Conservation (phyloP, 805 yeast species). For the Spathaspora arborariae region DNA sequence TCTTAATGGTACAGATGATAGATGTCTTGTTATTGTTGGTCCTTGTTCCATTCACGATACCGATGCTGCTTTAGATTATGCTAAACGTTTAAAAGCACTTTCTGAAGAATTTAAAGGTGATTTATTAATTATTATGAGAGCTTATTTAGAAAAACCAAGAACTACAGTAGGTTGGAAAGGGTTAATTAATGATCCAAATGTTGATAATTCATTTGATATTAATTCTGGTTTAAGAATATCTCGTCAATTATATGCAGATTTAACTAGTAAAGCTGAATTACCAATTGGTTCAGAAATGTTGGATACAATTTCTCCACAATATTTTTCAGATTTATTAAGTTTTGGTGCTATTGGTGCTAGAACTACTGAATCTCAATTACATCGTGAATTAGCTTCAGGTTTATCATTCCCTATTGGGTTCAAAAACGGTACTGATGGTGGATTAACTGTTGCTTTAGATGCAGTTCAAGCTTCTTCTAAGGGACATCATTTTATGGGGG, state of each 20-base stretch:
- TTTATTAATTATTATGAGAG: slow-evolving; percentile 88
- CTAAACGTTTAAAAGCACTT: slow-evolving; percentile 59
- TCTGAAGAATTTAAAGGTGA: slow-evolving; percentile 72
- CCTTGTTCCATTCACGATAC: slow-evolving; percentile 97
- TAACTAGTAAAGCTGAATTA: slow-evolving; percentile 65
- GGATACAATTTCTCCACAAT: slow-evolving; percentile 97
- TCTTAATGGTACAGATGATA: slow-evolving; percentile 73
- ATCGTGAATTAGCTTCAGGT: slow-evolving; percentile 96
- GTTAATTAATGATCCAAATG: slow-evolving; percentile 92
- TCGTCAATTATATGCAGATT: slow-evolving; percentile 77
- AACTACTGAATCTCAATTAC: slow-evolving; percentile 97
- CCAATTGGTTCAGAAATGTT: slow-evolving; percentile 98
- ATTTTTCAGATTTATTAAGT: slow-evolving; percentile 81
- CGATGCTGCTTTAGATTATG: slow-evolving; percentile 85
- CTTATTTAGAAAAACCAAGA: slow-evolving; percentile 96
- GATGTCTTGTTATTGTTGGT: slow-evolving; percentile 84
- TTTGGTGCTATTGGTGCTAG: slow-evolving; percentile 99
- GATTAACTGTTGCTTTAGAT: slow-evolving; percentile 87
- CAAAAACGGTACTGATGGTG: slow-evolving; percentile 98
- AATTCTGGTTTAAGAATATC: slow-evolving; percentile 90
- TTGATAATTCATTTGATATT: slow-evolving; percentile 87
- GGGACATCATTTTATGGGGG: slow-evolving; percentile 95
- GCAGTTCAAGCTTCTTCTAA: slow-evolving; percentile 90
- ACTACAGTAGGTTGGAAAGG: slow-evolving; percentile 99
- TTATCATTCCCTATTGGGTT: slow-evolving; percentile 98